A percentile compares a stretch with the other conserved stretches of the same genome.
Evolutionary conservation across 495 filamentous ascomycete genomes (phyloP).

Genomic region (Collariella sp.): DNA sequence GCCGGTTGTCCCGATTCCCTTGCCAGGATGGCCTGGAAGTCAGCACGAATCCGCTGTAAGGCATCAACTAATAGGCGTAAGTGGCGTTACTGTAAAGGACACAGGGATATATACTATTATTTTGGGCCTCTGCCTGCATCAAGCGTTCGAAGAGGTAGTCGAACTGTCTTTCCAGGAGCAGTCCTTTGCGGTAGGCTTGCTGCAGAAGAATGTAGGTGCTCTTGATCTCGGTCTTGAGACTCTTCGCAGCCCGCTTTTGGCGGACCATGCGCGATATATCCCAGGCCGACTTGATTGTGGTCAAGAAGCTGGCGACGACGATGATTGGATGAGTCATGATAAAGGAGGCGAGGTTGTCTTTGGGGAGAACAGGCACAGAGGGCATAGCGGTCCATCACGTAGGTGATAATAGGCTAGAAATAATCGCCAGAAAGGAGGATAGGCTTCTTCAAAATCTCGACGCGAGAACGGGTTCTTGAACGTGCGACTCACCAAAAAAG

Average conservation of each 20-base stretch:
- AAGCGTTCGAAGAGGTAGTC: conserved; percentile 11
- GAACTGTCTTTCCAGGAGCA: conserved; percentile 12
- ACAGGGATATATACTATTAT: conserved; percentile 4
- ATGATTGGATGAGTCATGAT: conserved; percentile 9
- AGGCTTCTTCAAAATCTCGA: neutral
- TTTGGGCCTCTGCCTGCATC: conserved; percentile 2
- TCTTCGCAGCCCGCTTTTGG: conserved; percentile 6
- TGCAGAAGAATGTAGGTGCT: conserved; percentile 6
- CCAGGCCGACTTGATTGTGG: conserved; percentile 6
- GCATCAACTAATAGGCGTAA: conserved; percentile 2
- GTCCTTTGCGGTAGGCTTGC: conserved; percentile 12
- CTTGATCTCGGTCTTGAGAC: conserved; percentile 2
- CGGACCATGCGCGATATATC: conserved; percentile 8
- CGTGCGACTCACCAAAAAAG: conserved; percentile 3
- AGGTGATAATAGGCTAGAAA: conserved; percentile 1
- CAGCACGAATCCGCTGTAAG: conserved; percentile 6
- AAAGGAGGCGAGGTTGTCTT: conserved; percentile 3
- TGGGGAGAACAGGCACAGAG: neutral
- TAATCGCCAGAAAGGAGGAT: neutral
- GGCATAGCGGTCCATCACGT: conserved; percentile 6
- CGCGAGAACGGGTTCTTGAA: conserved; percentile 9
- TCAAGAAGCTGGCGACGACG: conserved; percentile 10
- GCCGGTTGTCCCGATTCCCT: neutral
- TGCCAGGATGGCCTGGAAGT: conserved; percentile 13
- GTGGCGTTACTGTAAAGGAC: neutral